phyloP scores from a whole-genome alignment of 1,284 basidiomycete species.

The Mycena sp. region DNA sequence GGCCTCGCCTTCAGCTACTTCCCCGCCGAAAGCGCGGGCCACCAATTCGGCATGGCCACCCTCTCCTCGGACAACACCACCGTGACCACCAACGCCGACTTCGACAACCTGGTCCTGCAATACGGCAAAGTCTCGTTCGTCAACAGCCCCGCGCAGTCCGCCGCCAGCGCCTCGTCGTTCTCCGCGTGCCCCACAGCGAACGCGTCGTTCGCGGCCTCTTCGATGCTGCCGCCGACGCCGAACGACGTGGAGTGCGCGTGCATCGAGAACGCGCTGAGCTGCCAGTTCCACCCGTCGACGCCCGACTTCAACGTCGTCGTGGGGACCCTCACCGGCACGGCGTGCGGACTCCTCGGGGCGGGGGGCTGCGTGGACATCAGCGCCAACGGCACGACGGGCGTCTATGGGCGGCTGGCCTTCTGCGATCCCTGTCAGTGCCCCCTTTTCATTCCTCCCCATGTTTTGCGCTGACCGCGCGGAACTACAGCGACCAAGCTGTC shows the following conservation, averaged over 20 bases:
- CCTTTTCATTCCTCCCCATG: neutral
- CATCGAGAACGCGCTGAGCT: conserved; percentile 72
- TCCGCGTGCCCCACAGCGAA: no score
- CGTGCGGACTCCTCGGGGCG: conserved; percentile 9
- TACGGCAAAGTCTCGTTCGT: no score
- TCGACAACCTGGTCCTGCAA: no score
- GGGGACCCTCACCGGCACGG: neutral
- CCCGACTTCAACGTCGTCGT: neutral
- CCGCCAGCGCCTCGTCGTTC: no score
- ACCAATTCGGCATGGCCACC: no score
- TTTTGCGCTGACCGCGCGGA: neutral
- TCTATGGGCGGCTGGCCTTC: conserved; percentile 78
- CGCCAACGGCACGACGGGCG: conserved; percentile 76
- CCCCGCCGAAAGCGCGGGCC: no score
- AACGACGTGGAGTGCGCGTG: conserved; percentile 82
- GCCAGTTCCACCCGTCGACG: conserved; percentile 39
- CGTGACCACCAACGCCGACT: no score
- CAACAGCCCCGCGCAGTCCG: no score
- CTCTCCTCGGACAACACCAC: no score
- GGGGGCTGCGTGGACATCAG: conserved; percentile 79
- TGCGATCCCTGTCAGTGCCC: conserved; percentile 72
- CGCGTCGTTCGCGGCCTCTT: no score
- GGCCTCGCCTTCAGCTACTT: no score
- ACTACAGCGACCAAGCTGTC: conserved; percentile 79
- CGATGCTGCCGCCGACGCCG: conserved; percentile 85